phyloP scores from a whole-genome alignment of 495 filamentous ascomycete species.

The Penicillium turbatum region DNA sequence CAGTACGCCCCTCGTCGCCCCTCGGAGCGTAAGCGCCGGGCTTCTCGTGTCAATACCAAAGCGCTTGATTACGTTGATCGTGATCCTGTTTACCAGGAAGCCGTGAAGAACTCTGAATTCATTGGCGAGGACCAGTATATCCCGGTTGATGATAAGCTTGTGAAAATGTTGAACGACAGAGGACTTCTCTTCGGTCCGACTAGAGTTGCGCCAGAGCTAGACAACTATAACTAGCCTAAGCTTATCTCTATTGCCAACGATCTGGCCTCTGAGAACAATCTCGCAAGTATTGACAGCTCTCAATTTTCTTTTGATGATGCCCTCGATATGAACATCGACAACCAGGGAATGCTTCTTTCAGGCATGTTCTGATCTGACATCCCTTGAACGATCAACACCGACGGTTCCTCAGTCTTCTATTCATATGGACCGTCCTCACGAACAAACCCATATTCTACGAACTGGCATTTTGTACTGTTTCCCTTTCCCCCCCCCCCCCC shows the following conservation, averaged over 20 bases:
- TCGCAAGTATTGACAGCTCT: background rate
- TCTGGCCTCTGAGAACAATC: background rate
- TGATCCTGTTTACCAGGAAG: background rate
- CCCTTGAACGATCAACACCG: too few species aligned
- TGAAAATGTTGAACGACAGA: background rate
- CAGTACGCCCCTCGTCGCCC: constrained; percentile 48
- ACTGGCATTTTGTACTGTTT: too few species aligned
- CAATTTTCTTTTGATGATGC: background rate
- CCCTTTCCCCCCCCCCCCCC: too few species aligned
- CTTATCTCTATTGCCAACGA: background rate
- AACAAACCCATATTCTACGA: too few species aligned
- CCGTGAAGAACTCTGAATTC: background rate
- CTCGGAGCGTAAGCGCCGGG: constrained; percentile 43
- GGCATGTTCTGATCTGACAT: background rate
- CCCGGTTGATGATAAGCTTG: background rate
- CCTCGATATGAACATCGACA: background rate
- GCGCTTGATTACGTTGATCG: background rate
- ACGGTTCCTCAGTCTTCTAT: too few species aligned
- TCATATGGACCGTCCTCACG: too few species aligned
- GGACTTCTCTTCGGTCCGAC: background rate
- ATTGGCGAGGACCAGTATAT: background rate
- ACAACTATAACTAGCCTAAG: background rate
- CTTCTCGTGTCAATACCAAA: background rate
- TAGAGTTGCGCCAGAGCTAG: background rate
- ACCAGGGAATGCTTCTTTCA: background rate